Base-by-base conservation (phyloP, 768 basidiomycete genomes). In the Suillus brevipes region DNA sequence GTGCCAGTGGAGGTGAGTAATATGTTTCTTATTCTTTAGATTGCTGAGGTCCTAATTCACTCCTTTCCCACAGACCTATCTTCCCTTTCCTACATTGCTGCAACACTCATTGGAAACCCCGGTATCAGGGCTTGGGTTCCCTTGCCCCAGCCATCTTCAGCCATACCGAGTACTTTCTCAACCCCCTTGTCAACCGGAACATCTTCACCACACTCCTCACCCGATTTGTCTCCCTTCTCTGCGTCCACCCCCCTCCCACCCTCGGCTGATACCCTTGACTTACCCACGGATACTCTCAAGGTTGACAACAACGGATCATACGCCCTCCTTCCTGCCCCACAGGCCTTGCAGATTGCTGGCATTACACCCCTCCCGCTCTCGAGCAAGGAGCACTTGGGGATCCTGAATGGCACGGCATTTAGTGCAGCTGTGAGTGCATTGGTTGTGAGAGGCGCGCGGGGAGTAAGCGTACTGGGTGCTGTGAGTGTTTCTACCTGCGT, bases 331-430 rank as follows among this genome's bases (percentile, higher is more conserved):
- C 37, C 70, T 9, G 73, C 75, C 18, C n/a, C 71, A 25, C 80
- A 84, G 60, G 91, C 89, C 0, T 82, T 93, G 38, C 78, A 80
- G 2, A 80, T 80, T 25, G 88, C 91, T 67, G 77, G 81, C 43
- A 85, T 93, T 34, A 76, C 81, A 52, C 89, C 92, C 2, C 81
- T 94, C 62, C 78, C 85, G 31, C 84, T 92, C 20, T 84, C 81
- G 4, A 88, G 87, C 18, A 93, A 93, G 75, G 91, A 93, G 62
- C 91, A 91, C 67, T 83, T 92, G 16, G 92, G 91, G 14, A 85
- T 93, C 60, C 77, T 92, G 49, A 95, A 95, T 72, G 94, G 94
- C 59, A 94, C 93, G 1, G 91, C 92, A 0, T 94, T 94, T 76
- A 91, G 89, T 40, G 87, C 93, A 0, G 87, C 91, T 8, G 85